Evolutionary conservation across 1,284 basidiomycete species (phyloP), one percentile per base, ranked within the genome.

Genomic region (Kwoniella shivajii): DNA sequence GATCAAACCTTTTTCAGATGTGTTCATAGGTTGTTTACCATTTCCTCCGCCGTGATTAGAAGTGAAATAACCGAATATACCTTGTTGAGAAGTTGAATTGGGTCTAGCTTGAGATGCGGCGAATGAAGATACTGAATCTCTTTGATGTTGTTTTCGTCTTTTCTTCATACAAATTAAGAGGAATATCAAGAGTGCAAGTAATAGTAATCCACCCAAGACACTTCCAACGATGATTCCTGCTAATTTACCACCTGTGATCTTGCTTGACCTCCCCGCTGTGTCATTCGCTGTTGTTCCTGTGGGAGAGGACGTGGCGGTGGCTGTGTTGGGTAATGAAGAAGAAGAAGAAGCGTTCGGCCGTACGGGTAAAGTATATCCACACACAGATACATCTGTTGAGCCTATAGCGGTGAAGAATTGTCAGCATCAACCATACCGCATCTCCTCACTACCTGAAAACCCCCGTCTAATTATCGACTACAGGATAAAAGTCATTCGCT

Each of bases 141-240:
- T 51, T 50, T 64, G 51, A 26, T 44, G 46, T 24, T 42, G 16
- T 22, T 24, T 38, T n/a, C 58, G 56, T 22, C 64, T 60, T 31
- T 70, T 64, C 22, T 69, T 65, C 18, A 62, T 58, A 42, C 63
- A 64, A 44, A 71, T 45, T 24, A 69, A 56, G 5, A 71, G 54
- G 39, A 73, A 53, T 34, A 66, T 14, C 3, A 75, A 57, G 2
- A 76, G 57, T 6, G 48, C 63, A 30, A 73, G 61, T 30, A 76
- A 52, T 67, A 72, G 44, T 6, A 77, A 52, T 18, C 70, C 73
- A 16, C 64, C 74, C 3, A 78, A 45, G 11, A 77, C 68, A 34
- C 67, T 64, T 9, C 75, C 72, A 34, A 76, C 69, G 18, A 75
- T 71, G 5, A 66, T 67, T 14, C 76, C 76, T 4, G 75, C 76